These are phyloP conservation scores for Neophaeococcomyces mojaviensis DNA, from an alignment of 2,329 filamentous ascomycete species.

Conservation along the genomic window DNA sequence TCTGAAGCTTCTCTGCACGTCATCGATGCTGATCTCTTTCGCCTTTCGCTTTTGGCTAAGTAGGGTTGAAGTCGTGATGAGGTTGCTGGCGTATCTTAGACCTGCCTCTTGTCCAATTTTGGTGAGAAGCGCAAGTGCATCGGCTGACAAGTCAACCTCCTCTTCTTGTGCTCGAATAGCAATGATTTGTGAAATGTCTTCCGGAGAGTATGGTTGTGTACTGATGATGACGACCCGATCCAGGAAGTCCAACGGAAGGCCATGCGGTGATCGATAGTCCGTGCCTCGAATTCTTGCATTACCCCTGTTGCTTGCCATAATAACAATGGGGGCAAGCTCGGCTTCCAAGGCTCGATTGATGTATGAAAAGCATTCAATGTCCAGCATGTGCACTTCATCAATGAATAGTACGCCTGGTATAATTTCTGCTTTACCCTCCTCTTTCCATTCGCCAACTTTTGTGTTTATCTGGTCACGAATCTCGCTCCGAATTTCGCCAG, in stretches of 20 bases:
- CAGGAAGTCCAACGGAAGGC: conserved; percentile 88
- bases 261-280: conserved; percentile 86
- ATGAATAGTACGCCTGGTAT: conserved; percentile 96
- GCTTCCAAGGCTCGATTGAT: conserved; percentile 95
- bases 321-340: conserved; percentile 91
- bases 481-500: conserved; percentile 93
- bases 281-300: conserved; percentile 88
- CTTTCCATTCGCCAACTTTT: conserved; percentile 98
- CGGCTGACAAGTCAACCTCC: conserved; percentile 82
- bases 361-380: conserved; percentile 98
- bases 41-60: conserved; percentile 77
- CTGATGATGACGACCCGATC: conserved; percentile 95
- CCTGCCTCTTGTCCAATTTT: conserved; percentile 93
- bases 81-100: conserved; percentile 90
- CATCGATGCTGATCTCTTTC: conserved; percentile 74
- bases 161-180: conserved; percentile 91
- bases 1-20: conserved; percentile 87
- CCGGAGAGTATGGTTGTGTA: conserved; percentile 72
- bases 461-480: conserved; percentile 98
- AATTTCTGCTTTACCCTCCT: conserved; percentile 97
- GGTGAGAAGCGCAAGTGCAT: conserved; percentile 84
- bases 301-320: conserved; percentile 97
- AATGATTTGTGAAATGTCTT: conserved; percentile 88
- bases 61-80: conserved; percentile 90
- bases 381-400: conserved; percentile 98